Conservation (phyloP, 1,139 yeast species). For the Hansenula anomala region DNA sequence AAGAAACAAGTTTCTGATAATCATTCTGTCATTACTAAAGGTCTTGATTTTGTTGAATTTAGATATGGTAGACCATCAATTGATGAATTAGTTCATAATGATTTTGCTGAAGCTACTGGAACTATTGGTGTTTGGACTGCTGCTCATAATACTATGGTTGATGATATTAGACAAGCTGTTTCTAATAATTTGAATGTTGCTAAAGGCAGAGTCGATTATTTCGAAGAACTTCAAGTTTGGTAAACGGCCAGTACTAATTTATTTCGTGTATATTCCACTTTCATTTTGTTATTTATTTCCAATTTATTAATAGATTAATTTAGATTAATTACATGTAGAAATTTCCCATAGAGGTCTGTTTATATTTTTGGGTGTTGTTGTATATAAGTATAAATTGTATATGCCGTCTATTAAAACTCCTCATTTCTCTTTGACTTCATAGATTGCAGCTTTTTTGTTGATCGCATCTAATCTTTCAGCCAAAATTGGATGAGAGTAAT, state of each 20-base stretch:
- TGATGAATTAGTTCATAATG: conserved; percentile 28
- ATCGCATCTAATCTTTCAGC: conserved; percentile 83
- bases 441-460: conserved; percentile 25
- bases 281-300: not conserved
- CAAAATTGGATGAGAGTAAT: conserved; percentile 85
- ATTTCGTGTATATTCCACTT: not conserved
- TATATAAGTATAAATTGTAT: too few relatives aligned
- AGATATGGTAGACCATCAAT: conserved; percentile 45
- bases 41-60: conserved; percentile 35
- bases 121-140: conserved; percentile 40
- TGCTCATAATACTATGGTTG: conserved; percentile 48
- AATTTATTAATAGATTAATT: not conserved
- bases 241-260: not conserved
- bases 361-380: too few relatives aligned
- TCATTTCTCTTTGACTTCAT: conserved; percentile 14
- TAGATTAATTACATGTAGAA: too few relatives aligned
- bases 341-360: too few relatives aligned
- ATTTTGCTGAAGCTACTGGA: conserved; percentile 31
- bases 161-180: conserved; percentile 34
- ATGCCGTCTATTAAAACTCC: too few relatives aligned
- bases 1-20: conserved; percentile 8
- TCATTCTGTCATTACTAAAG: conserved; percentile 7
- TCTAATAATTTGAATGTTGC: conserved; percentile 9
- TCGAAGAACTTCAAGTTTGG: conserved; percentile 8
- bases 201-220: conserved; percentile 5